These are phyloP conservation scores for Symbiodinium natans DNA, from an alignment of 73 alveolate species.

Conservation along the genomic window DNA sequence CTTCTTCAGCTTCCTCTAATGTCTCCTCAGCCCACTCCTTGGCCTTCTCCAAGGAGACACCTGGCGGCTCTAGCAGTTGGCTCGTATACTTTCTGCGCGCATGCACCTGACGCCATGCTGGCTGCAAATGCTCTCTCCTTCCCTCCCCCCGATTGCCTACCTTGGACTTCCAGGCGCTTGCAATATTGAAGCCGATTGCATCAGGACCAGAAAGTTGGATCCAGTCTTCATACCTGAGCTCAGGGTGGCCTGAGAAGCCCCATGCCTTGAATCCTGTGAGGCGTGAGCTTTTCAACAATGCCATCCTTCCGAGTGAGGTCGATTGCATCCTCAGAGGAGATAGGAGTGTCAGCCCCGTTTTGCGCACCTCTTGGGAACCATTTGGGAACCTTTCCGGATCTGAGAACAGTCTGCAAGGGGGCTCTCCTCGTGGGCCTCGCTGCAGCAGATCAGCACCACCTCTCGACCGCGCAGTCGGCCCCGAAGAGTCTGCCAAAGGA, in stretches of 20 bases:
- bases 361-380: neutral
- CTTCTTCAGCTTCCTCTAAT: constrained; percentile 53
- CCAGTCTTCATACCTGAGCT: constrained; percentile 70
- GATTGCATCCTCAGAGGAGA: constrained; percentile 40
- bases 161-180: constrained; percentile 56
- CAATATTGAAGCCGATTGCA: neutral
- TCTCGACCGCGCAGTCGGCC: constrained; percentile 20
- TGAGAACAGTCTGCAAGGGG: neutral
- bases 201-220: neutral
- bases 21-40: constrained; percentile 43
- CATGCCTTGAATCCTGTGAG: neutral
- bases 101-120: neutral
- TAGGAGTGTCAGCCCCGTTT: neutral
- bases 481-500: constrained; percentile 8
- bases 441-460: constrained; percentile 54
- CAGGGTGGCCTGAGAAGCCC: neutral
- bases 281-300: constrained; percentile 25
- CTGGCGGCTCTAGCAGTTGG: neutral
- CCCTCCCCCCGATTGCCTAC: constrained; percentile 1
- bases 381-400: neutral
- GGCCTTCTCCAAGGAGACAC: constrained; percentile 54
- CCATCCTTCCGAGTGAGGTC: constrained; percentile 59
- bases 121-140: neutral
- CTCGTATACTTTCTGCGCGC: neutral
- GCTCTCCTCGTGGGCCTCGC: constrained; percentile 66